These are phyloP conservation scores for Eudorina sp. DNA, from an alignment of 139 green algal species.

Conservation along the genomic window DNA sequence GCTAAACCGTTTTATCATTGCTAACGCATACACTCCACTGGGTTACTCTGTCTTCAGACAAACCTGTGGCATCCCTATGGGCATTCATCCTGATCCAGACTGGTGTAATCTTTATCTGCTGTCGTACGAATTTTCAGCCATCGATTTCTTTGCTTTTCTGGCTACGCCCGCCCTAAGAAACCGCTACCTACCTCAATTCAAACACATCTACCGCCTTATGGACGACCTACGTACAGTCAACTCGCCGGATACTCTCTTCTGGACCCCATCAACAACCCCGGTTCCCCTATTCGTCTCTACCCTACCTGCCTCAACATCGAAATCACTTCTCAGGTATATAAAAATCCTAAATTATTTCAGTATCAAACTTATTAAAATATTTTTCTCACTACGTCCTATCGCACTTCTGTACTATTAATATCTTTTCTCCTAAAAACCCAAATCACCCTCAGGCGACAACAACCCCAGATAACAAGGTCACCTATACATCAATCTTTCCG, in stretches of 20 bases:
- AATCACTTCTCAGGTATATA: neutral
- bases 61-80: neutral
- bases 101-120: neutral
- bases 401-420: no score
- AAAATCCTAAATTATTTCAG: neutral
- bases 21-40: neutral
- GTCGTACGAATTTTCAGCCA: neutral
- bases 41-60: neutral
- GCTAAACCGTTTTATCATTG: neutral
- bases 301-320: neutral
- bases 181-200: neutral
- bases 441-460: no score
- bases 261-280: neutral
- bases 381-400: no score
- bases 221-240: neutral
- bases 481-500: neutral
- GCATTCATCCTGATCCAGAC: neutral
- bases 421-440: no score
- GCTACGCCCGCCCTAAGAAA: neutral
- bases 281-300: neutral
- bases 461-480: no score
- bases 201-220: slow-evolving; percentile 3
- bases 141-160: neutral
- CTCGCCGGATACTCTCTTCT: neutral
- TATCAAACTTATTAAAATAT: no score